Conservation (phyloP, 345 rosid genomes). For the Eucalyptus erythrocorys region DNA sequence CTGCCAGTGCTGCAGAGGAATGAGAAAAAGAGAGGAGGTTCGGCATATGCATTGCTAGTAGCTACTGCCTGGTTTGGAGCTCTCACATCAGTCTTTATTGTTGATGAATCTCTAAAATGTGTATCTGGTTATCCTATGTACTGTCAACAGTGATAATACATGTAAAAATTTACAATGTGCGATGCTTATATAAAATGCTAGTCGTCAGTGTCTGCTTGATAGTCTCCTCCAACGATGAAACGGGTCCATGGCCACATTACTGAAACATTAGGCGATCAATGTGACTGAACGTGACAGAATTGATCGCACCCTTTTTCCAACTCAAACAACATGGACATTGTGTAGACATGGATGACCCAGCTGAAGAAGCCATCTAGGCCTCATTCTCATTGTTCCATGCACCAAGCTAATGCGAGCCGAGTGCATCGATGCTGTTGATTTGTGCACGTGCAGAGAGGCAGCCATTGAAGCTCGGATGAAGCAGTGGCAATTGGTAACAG, state of each 20-base stretch:
- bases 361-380: not conserved
- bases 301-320: not conserved
- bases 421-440: not conserved
- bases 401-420: not conserved
- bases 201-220: not conserved
- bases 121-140: not conserved
- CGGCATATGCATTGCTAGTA: not conserved
- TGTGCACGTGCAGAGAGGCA: not conserved
- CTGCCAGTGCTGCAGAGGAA: slow-evolving; percentile 90
- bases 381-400: not conserved
- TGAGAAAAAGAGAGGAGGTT: slow-evolving; percentile 7
- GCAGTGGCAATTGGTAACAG: not conserved
- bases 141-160: not conserved
- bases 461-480: not conserved
- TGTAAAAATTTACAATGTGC: not conserved
- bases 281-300: not conserved
- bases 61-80: not conserved
- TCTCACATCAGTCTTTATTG: not conserved
- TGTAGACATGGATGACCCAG: not conserved
- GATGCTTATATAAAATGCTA: not conserved
- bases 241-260: not conserved
- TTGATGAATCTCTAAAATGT: not conserved
- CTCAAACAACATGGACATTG: not conserved
- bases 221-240: not conserved
- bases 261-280: not conserved